Evolutionary conservation across 2,329 filamentous ascomycete genomes (phyloP), one percentile per base, ranked within the genome.

Genomic region (Triangularia verruculosa): DNA sequence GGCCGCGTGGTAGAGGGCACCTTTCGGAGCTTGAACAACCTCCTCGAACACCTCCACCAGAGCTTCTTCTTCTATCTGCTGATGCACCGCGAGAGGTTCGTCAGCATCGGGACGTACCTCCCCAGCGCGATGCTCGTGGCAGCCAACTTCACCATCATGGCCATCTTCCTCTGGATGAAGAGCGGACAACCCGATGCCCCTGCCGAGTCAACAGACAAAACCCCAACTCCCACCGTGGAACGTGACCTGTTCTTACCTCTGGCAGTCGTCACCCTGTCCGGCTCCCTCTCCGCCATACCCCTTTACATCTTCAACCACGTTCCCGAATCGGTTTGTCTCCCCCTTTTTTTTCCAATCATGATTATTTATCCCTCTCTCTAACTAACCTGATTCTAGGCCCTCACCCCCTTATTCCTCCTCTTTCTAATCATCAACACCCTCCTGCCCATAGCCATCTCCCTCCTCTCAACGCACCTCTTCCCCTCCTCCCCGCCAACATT

Each of bases 21-120:
- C 2, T 96, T 96, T 75, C 85, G 95, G 71, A 97, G 92, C 75
- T 80, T 99, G 76, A 99, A 99, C 79, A 99, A 99, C 73, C 79
- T 99, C 64, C 84, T 99, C 30, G 95, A 99, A 78, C 93, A 99
- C 74, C 83, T 99, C 66, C 95, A 99, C 75, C 95, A 99, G 78
- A 97, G 93, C 75, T 99, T 99, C 82, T 99, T 99, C 84, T 98
- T 99, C 79, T 99, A 99, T 75, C 82, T 99, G 59, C 83, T 99
- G 53, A 93, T 98, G 86, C 89, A 96, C 69, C 86, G 89, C 28
- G 91, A 95, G 71, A 88, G 93, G 11, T 99, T 99, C 74, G 95
- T 98, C 70, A 98, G 93, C 77, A 99, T 99, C 67, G 95, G 95
- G 15, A 99, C 94, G 1, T 99, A 99, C 73, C 83, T 99, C 3